Evolutionary conservation across 495 filamentous ascomycete species (phyloP).

Genomic region (Aspergillus saccharolyticus): DNA sequence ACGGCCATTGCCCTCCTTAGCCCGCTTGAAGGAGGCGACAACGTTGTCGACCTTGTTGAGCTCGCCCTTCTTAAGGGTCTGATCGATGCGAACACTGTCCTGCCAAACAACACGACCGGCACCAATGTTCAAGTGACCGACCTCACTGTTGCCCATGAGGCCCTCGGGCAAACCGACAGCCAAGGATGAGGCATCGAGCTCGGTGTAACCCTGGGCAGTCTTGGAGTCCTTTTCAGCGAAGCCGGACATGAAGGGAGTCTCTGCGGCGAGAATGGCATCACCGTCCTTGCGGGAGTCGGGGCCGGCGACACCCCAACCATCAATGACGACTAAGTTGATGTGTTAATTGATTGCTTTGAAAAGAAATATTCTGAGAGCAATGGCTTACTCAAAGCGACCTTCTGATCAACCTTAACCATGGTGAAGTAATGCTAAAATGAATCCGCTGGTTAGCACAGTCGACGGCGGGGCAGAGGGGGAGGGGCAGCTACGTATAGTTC

Average conservation of each 20-base stretch:
- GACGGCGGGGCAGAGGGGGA: slow-evolving; percentile 23
- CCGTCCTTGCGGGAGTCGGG: slow-evolving; percentile 73
- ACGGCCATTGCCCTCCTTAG: slow-evolving; percentile 83
- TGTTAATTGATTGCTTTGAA: slow-evolving; percentile 20
- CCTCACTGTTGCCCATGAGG: slow-evolving; percentile 97
- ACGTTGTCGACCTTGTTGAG: slow-evolving; percentile 74
- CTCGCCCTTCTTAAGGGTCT: slow-evolving; percentile 84
- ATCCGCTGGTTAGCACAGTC: slow-evolving; percentile 19
- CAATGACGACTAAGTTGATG: slow-evolving; percentile 73
- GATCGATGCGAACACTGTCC: slow-evolving; percentile 96
- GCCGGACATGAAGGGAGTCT: slow-evolving; percentile 87
- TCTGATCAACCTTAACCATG: slow-evolving; percentile 82
- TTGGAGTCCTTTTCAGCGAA: slow-evolving; percentile 58
- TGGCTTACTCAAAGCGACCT: slow-evolving; percentile 82
- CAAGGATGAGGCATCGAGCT: slow-evolving; percentile 91
- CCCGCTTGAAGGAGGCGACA: slow-evolving; percentile 68
- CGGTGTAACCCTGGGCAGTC: slow-evolving; percentile 71
- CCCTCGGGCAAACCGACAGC: slow-evolving; percentile 95
- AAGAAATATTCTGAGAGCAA: slow-evolving; percentile 8
- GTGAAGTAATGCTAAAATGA: slow-evolving; percentile 24
- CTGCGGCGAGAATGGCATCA: slow-evolving; percentile 88
- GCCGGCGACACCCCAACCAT: slow-evolving; percentile 91
- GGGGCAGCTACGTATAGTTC: not conserved
- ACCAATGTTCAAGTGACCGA: slow-evolving; percentile 97
- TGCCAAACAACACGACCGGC: slow-evolving; percentile 98